Conservation (phyloP, 2,329 filamentous ascomycete genomes). For the Ascochyta lentis region DNA sequence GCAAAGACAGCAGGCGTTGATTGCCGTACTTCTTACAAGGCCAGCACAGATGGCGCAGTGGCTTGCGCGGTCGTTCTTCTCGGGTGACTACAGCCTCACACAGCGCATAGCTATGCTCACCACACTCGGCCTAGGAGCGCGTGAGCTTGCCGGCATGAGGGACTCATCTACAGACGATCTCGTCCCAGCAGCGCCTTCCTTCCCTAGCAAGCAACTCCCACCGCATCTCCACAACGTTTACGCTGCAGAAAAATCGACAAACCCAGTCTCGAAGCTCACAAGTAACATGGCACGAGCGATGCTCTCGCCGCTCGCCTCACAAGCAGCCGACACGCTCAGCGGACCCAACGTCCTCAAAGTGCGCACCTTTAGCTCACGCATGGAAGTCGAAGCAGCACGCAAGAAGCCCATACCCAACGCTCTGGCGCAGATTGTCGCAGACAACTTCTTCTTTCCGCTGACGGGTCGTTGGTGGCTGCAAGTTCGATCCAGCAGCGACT, state of each 20-base stretch:
- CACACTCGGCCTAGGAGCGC: constrained; percentile 78
- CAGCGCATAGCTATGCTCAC: constrained; percentile 85
- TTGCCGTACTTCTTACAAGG: constrained; percentile 78
- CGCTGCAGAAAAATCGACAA: constrained; percentile 52
- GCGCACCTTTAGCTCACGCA: constrained; percentile 82
- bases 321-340: constrained; percentile 78
- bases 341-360: constrained; percentile 88
- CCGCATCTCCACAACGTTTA: constrained; percentile 77
- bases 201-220: constrained; percentile 83
- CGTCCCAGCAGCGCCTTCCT: constrained; percentile 56
- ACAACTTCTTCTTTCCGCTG: constrained; percentile 85
- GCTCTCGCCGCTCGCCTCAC: constrained; percentile 80
- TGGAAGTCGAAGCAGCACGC: constrained; percentile 68
- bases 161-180: constrained; percentile 57
- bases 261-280: constrained; percentile 72
- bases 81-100: constrained; percentile 86
- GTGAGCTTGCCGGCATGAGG: constrained; percentile 83
- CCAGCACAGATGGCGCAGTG: constrained; percentile 81
- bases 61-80: constrained; percentile 85
- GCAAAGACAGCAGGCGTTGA: constrained; percentile 77
- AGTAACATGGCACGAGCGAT: constrained; percentile 72
- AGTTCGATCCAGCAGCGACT: constrained; percentile 58
- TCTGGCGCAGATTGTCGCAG: constrained; percentile 75
- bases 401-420: constrained; percentile 73
- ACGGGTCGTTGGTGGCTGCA: constrained; percentile 78